phyloP scores from a whole-genome alignment of 768 basidiomycete species.

The Tricholoma bakamatsutake region DNA sequence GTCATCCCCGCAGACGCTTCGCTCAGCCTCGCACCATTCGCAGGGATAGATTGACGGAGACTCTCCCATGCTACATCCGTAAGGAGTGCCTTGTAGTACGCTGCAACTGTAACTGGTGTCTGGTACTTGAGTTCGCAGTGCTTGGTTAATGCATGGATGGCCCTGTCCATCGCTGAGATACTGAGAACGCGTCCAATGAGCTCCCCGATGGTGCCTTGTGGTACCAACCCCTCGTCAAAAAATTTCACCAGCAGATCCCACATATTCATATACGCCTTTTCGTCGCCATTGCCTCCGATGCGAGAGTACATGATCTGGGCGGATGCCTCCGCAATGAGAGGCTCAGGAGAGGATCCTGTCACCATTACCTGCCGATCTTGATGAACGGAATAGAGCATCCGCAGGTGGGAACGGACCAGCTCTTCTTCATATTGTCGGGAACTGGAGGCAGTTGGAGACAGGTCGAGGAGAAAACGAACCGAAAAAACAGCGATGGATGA shows the following conservation, averaged over 20 bases:
- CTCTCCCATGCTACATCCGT: too few relatives aligned
- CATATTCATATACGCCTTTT: background rate
- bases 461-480: too few relatives aligned
- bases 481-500: background rate
- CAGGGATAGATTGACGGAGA: too few relatives aligned
- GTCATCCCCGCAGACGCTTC: too few relatives aligned
- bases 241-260: background rate
- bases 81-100: too few relatives aligned
- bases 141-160: too few relatives aligned
- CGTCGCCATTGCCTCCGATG: background rate
- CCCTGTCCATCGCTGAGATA: too few relatives aligned
- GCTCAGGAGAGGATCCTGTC: background rate
- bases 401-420: background rate
- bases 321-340: too few relatives aligned
- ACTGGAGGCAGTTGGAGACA: background rate
- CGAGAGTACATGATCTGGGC: background rate
- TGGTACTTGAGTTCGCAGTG: too few relatives aligned
- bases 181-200: slow-evolving; percentile 14
- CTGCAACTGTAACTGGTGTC: too few relatives aligned
- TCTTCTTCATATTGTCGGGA: background rate
- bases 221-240: slow-evolving; percentile 13
- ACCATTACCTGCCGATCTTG: background rate
- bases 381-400: background rate
- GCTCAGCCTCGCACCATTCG: too few relatives aligned
- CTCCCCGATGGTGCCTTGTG: slow-evolving; percentile 15